These are phyloP conservation scores for Ceratobasidium sp. DNA, from an alignment of 1,284 basidiomycete species.

Conservation along the genomic window DNA sequence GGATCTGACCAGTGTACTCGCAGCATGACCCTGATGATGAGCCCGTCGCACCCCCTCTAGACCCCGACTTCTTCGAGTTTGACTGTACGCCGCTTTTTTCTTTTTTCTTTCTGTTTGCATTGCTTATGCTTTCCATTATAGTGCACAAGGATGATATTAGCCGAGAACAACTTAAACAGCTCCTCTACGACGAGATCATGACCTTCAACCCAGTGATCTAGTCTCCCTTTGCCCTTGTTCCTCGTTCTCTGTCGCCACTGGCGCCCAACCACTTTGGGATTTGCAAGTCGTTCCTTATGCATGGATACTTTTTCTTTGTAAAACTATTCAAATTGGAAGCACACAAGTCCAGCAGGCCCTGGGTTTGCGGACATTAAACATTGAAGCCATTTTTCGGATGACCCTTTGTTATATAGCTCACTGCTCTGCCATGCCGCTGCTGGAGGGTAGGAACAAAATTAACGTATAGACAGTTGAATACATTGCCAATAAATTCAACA, in stretches of 20 bases:
- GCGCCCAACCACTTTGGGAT: neutral
- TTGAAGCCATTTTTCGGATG: neutral
- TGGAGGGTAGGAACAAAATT: neutral
- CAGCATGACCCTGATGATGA: constrained; percentile 93
- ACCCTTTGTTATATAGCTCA: too few relatives aligned
- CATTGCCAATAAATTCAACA: neutral
- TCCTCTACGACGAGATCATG: constrained; percentile 77
- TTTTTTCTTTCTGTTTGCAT: neutral
- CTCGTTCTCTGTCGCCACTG: neutral
- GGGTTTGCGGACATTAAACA: constrained; percentile 32
- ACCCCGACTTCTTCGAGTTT: constrained; percentile 92
- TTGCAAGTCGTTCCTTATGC: constrained; percentile 13
- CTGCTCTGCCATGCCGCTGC: neutral
- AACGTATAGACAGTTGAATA: neutral
- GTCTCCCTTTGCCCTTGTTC: neutral
- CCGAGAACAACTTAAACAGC: constrained; percentile 77
- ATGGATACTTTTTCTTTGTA: constrained; percentile 20
- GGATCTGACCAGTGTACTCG: constrained; percentile 41
- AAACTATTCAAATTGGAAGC: constrained; percentile 24
- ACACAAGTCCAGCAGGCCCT: constrained; percentile 16
- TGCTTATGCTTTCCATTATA: constrained; percentile 50
- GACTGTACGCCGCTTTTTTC: constrained; percentile 62
- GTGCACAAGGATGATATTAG: constrained; percentile 94
- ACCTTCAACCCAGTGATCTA: constrained; percentile 61
- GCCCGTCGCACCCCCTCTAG: constrained; percentile 86